phyloP scores from a whole-genome alignment of 2,329 filamentous ascomycete species.

The Hypoxylon sp. region DNA sequence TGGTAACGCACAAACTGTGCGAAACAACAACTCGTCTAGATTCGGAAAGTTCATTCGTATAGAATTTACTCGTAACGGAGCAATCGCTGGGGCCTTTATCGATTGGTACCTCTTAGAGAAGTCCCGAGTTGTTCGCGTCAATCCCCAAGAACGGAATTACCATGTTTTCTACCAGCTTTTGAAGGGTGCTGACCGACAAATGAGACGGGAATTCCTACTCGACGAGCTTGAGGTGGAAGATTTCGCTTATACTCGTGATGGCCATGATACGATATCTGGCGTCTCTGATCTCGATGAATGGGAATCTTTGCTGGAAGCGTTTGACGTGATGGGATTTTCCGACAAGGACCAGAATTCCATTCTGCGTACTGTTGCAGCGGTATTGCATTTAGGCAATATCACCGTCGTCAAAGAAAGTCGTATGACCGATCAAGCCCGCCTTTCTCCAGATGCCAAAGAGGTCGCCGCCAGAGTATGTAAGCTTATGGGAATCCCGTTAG shows the following conservation, averaged over 20 bases:
- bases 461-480: conserved; percentile 85
- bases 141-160: conserved; percentile 91
- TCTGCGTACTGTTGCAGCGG: conserved; percentile 87
- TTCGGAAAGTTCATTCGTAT: conserved; percentile 99
- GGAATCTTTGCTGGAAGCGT: conserved; percentile 90
- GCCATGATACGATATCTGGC: conserved; percentile 91
- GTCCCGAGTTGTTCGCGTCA: conserved; percentile 93
- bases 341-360: conserved; percentile 87
- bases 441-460: conserved; percentile 80
- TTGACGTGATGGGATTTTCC: conserved; percentile 92
- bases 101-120: conserved; percentile 99
- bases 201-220: conserved; percentile 84
- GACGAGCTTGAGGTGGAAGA: conserved; percentile 82
- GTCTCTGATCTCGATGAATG: conserved; percentile 94
- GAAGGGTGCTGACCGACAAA: conserved; percentile 80
- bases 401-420: conserved; percentile 91
- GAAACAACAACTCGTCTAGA: conserved; percentile 98
- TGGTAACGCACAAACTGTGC: conserved; percentile 96
- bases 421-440: conserved; percentile 88
- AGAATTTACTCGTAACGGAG: conserved; percentile 88
- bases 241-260: conserved; percentile 91
- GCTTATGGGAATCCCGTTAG: conserved; percentile 85
- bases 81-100: conserved; percentile 95
- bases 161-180: conserved; percentile 98
- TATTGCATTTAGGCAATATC: conserved; percentile 94